A percentile compares a stretch with the other conserved stretches of the same genome.
Conservation (phyloP, 257 asterid species). For the Paraleonurus japonicus region DNA sequence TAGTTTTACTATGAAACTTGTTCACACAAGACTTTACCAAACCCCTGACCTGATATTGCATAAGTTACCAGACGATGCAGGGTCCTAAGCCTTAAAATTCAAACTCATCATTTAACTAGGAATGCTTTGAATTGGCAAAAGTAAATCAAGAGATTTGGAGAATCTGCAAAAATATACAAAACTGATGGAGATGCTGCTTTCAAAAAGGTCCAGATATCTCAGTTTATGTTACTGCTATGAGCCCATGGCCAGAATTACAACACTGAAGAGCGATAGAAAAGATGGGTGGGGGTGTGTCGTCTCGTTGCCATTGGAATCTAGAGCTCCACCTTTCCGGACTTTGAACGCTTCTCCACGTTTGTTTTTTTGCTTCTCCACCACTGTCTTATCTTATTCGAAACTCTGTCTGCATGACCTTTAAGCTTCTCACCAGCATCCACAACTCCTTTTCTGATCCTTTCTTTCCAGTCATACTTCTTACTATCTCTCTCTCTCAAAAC, state of each 20-base stretch:
- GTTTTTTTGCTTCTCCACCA: constrained; percentile 4
- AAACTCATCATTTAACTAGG: no score
- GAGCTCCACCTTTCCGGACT: neutral
- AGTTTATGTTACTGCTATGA: neutral
- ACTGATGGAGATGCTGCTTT: neutral
- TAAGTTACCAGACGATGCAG: no score
- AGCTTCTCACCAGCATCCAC: neutral
- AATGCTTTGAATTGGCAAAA: no score
- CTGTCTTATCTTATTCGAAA: constrained; percentile 7
- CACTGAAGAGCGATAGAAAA: neutral
- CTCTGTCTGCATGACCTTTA: constrained; percentile 1
- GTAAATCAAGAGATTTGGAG: neutral
- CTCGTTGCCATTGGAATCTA: neutral
- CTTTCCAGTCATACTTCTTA: constrained; percentile 8
- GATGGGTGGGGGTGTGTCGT: no score
- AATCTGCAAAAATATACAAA: no score
- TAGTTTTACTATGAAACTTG: no score
- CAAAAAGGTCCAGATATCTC: neutral
- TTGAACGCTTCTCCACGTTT: neutral
- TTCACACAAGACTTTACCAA: no score
- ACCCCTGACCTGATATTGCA: no score
- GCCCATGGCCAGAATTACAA: neutral
- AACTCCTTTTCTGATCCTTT: neutral
- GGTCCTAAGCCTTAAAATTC: no score
- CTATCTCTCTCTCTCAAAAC: constrained; percentile 9